Conservation (phyloP, 2,329 filamentous ascomycete genomes). For the Ophiosphaerella herpotricha region DNA sequence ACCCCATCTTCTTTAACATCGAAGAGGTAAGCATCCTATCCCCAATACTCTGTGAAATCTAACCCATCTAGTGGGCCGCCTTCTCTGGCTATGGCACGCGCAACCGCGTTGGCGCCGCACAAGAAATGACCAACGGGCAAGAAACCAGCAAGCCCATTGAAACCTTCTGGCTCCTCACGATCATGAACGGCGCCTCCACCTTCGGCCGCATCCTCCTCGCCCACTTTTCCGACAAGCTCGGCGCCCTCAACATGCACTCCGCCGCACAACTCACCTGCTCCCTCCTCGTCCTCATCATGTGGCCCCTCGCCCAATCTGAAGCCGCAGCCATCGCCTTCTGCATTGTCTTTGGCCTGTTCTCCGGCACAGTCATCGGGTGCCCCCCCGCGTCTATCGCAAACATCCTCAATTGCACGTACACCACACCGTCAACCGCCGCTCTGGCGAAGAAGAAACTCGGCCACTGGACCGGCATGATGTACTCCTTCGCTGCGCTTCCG, state of each 20-base stretch:
- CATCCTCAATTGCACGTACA: conserved; percentile 48
- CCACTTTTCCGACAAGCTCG: conserved; percentile 51
- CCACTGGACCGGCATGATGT: conserved; percentile 61
- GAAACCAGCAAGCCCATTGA: conserved; percentile 43
- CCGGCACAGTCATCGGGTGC: conserved; percentile 56
- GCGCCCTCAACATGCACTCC: conserved; percentile 54
- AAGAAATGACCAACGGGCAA: conserved; percentile 6
- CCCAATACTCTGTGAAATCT: conserved; percentile 5
- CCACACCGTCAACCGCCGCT: conserved; percentile 26
- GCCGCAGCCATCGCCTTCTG: conserved; percentile 53
- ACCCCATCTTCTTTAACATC: conserved; percentile 58
- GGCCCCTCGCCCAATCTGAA: conserved; percentile 48
- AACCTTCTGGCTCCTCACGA: conserved; percentile 55
- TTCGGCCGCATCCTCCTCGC: conserved; percentile 53
- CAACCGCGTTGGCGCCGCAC: conserved; percentile 16
- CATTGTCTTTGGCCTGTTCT: conserved; percentile 54
- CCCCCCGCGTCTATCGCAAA: conserved; percentile 56
- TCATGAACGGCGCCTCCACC: conserved; percentile 57
- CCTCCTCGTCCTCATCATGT: conserved; percentile 51
- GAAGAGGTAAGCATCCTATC: conserved; percentile 48
- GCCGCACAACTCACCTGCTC: conserved; percentile 48
- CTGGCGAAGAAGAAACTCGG: conserved; percentile 49
- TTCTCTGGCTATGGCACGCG: conserved; percentile 48
- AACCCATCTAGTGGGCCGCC: conserved; percentile 50
- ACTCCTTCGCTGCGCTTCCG: conserved; percentile 51